phyloP scores from a whole-genome alignment of 225 moss, liverwort and hornwort genomes.

The Rhytidiadelphus loreus region DNA sequence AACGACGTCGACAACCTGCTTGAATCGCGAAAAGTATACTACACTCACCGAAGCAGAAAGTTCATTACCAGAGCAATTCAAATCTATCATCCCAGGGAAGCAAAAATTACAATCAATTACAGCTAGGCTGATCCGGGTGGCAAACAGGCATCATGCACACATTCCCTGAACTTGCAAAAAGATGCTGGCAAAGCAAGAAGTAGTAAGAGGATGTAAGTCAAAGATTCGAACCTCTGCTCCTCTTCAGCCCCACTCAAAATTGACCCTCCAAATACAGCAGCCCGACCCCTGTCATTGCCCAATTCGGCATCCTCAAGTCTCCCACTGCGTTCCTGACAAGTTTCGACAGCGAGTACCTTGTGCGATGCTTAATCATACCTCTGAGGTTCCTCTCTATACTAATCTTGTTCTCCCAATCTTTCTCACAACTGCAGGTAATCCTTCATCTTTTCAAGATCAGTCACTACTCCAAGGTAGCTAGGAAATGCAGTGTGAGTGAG shows the following conservation, averaged over 20 bases:
- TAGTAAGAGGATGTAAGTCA: neutral
- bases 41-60: neutral
- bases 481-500: neutral
- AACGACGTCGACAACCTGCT: neutral
- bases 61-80: neutral
- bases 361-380: neutral
- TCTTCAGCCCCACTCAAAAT: constrained; percentile 2
- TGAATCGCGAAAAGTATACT: neutral
- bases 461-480: neutral
- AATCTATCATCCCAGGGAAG: neutral
- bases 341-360: neutral
- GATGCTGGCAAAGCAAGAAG: neutral
- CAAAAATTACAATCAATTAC: neutral
- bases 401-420: neutral
- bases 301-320: neutral
- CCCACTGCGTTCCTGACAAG: neutral
- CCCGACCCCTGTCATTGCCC: neutral
- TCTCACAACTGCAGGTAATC: neutral
- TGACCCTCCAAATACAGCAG: neutral
- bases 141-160: neutral
- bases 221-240: constrained; percentile 14
- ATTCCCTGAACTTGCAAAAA: neutral
- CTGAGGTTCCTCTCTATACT: neutral
- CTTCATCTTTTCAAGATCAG: neutral
- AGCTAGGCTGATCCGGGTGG: neutral